Base-by-base conservation (phyloP, 495 filamentous ascomycete genomes). In the Parachaetomium inaequale region DNA sequence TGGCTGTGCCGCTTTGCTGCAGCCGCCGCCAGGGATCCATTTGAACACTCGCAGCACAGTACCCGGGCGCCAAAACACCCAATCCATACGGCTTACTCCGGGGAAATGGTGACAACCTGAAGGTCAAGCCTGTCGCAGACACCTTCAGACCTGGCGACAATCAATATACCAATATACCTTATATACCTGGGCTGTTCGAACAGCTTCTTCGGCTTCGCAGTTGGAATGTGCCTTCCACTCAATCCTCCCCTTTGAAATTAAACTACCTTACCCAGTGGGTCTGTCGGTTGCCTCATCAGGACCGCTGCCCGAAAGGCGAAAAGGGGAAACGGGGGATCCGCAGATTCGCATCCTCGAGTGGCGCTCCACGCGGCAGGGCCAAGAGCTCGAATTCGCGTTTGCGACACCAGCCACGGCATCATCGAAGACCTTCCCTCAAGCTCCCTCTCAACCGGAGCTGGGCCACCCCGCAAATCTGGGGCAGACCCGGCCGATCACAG, bases 11-110 rank as follows among this genome's bases (percentile, higher is more conserved):
- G 50, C 49, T 10, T 8, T 14, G 11, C 38, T 45, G 50, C 58
- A 61, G 49, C 25, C 8, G 25, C 23, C 26, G 47, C 49, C 49
- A 23, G 47, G 43, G 58, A 60, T 60, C 58, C 25, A 47, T 53
- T 52, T 53, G 34, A 52, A 31, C 46, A 32, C 26, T 58, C 5
- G 31, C 43, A 43, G 55, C 55, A 60, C 34, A 52, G 57, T 52
- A 43, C 25, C 47, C 58, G 3, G 34, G 23, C 7, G 7, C 50
- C 50, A 21, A 36, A 50, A 29, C 25, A 50, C 15, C 11, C 21
- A 15, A 40, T 17, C 7, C 19, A 46, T n/a, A 46, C 42, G 19
- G 42, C 42, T 31, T 28, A 52, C 17, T 40, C 2, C n/a, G n/a
- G n/a, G n/a, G n/a, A n/a, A n/a, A n/a, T n/a, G 17, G 17, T 40